Conservation (phyloP, 2,329 filamentous ascomycete genomes). For the Fusarium duplospermum region DNA sequence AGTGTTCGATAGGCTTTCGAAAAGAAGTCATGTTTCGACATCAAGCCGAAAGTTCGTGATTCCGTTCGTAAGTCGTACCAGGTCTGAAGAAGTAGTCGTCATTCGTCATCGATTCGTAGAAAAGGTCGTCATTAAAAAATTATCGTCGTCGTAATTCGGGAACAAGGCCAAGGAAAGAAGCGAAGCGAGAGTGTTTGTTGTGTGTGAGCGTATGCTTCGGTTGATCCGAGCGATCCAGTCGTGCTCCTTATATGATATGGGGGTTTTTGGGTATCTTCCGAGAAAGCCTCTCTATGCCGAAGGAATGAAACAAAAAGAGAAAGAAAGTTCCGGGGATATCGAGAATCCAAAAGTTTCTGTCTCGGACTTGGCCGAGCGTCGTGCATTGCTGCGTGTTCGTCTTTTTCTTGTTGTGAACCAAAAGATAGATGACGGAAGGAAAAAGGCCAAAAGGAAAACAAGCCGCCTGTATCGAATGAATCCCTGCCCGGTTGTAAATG, state of each 20-base stretch:
- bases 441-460: slow-evolving; percentile 51
- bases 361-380: slow-evolving; percentile 62
- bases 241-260: slow-evolving; percentile 14
- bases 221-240: slow-evolving; percentile 23
- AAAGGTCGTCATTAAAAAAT: slow-evolving; percentile 58
- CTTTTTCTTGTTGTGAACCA: slow-evolving; percentile 59
- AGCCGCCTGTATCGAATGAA: slow-evolving; percentile 60
- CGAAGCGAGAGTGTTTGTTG: slow-evolving; percentile 49
- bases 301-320: slow-evolving; percentile 34
- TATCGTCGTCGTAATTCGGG: slow-evolving; percentile 54
- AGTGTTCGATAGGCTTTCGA: slow-evolving; percentile 44
- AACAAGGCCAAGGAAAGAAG: slow-evolving; percentile 51
- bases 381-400: slow-evolving; percentile 75
- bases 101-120: slow-evolving; percentile 53
- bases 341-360: slow-evolving; percentile 59
- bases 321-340: slow-evolving; percentile 45
- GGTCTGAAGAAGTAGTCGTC: slow-evolving; percentile 47
- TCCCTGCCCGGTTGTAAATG: slow-evolving; percentile 65
- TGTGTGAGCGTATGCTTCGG: slow-evolving; percentile 32
- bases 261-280: slow-evolving; percentile 37
- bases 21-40: slow-evolving; percentile 46
- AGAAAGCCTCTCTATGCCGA: slow-evolving; percentile 45
- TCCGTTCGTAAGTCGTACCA: slow-evolving; percentile 49
- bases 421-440: slow-evolving; percentile 40
- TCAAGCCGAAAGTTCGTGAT: slow-evolving; percentile 49